Evolutionary conservation across 2,329 filamentous ascomycete species (phyloP), one percentile per base, ranked within the genome.

Genomic region (Penicillium sp.): DNA sequence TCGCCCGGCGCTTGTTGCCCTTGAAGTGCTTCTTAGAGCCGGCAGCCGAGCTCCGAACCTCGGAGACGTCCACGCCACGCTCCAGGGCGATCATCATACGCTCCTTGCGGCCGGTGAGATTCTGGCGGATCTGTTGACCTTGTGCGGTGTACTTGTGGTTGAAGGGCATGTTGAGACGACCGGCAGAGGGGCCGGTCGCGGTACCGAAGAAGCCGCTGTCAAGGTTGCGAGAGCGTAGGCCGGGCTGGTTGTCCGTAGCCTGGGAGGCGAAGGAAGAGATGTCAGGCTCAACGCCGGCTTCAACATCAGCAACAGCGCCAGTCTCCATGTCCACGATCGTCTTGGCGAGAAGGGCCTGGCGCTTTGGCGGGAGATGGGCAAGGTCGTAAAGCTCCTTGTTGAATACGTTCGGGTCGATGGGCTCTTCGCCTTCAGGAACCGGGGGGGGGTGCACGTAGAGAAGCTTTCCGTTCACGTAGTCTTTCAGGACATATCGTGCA

Each of bases 401-500:
- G 83, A 98, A 99, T 55, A 89, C 85, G 50, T 80, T 79, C 0
- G 86, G 81, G 66, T 97, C 90, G 40, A 89, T 85, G n/a, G 68
- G 66, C 1, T 70, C 62, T 49, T 72, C 64, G 47, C 68, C 69
- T 37, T 73, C 73, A 2, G 80, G 56, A 2, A 62, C 53, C 0
- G 93, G 93, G 0, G 95, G 95, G 4, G 95, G 93, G 69, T 94
- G 89, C 66, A 92, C 95, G 79, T 89, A 98, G 6, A 98, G 84
- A 0, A 99, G 85, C 78, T 97, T 98, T 62, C 95, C 95, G 73
- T 89, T 96, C 67, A 99, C 95, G 71, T 98, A 99, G 78, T 99
- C 95, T 75, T 99, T 99, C 27, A 99, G 84, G 16, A 99, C 84
- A 67, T 91, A 90, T 54, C 95, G 86, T 4, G 94, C 92, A 6